Conservation (phyloP, 441 rosid genomes). For the Pelargonium exstipulatum region DNA sequence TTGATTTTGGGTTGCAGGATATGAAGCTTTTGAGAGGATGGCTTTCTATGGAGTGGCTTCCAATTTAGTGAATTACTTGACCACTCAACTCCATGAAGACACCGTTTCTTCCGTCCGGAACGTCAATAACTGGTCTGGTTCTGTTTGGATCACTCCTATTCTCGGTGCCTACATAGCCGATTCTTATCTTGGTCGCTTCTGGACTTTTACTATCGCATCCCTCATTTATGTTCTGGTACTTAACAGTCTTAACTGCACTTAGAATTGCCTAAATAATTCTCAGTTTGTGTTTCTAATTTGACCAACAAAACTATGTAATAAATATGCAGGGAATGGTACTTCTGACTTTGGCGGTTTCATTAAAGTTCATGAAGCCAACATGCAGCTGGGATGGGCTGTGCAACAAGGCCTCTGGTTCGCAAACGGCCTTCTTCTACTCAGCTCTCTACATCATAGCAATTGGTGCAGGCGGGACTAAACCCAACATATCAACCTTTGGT, state of each 20-base stretch:
- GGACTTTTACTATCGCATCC: slow-evolving; percentile 55
- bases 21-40: slow-evolving; percentile 69
- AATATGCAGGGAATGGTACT: slow-evolving; percentile 60
- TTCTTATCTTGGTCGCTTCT: slow-evolving; percentile 76
- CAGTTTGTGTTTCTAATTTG: not conserved
- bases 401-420: slow-evolving; percentile 47
- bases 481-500: slow-evolving; percentile 83
- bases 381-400: slow-evolving; percentile 35
- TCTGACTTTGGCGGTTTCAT: slow-evolving; percentile 61
- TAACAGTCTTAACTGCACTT: not conserved
- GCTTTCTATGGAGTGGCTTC: slow-evolving; percentile 69
- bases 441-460: slow-evolving; percentile 65
- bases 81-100: slow-evolving; percentile 55
- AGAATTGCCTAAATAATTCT: not conserved
- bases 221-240: slow-evolving; percentile 52
- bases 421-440: slow-evolving; percentile 53
- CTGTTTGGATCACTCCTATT: slow-evolving; percentile 61
- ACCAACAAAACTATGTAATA: no score
- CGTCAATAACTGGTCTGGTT: slow-evolving; percentile 77
- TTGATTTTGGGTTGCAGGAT: slow-evolving; percentile 33
- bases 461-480: slow-evolving; percentile 89
- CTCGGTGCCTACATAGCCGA: slow-evolving; percentile 79
- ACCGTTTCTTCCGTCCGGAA: slow-evolving; percentile 60
- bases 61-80: slow-evolving; percentile 50
- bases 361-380: slow-evolving; percentile 72